A percentile compares a stretch with the other conserved stretches of the same genome.
phyloP scores from a whole-genome alignment of 495 filamentous ascomycete genomes.

The Bombardia bombarda region DNA sequence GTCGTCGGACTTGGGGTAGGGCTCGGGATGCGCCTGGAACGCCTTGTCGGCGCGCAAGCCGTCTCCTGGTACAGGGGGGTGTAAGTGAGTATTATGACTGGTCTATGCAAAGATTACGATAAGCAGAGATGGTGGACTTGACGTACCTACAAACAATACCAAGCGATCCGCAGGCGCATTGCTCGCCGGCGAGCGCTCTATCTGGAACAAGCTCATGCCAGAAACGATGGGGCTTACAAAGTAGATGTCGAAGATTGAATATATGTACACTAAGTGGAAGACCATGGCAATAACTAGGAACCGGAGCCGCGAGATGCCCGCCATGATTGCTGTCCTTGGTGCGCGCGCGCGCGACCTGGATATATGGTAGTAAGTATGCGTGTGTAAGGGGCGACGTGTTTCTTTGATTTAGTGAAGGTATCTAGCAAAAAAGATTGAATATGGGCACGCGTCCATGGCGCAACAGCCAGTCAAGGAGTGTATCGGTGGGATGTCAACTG shows the following conservation, averaged over 20 bases:
- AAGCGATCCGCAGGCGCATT: constrained; percentile 81
- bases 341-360: no score
- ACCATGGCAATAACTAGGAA: constrained; percentile 88
- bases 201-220: constrained; percentile 78
- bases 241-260: constrained; percentile 98
- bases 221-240: constrained; percentile 96
- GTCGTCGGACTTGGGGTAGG: constrained; percentile 57
- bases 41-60: constrained; percentile 97
- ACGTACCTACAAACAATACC: constrained; percentile 84
- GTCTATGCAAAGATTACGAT: no score
- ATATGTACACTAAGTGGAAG: constrained; percentile 92
- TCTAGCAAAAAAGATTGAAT: constrained; percentile 2
- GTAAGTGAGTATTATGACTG: no score
- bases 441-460: no score
- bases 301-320: constrained; percentile 71
- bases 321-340: no score
- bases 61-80: constrained; percentile 49
- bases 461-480: background rate
- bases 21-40: constrained; percentile 89
- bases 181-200: constrained; percentile 51
- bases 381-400: no score
- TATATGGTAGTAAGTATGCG: no score
- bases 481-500: background rate
- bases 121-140: no score
- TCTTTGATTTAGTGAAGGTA: no score